Conservation (phyloP, 2,329 filamentous ascomycete species). For the Alternaria sp. region DNA sequence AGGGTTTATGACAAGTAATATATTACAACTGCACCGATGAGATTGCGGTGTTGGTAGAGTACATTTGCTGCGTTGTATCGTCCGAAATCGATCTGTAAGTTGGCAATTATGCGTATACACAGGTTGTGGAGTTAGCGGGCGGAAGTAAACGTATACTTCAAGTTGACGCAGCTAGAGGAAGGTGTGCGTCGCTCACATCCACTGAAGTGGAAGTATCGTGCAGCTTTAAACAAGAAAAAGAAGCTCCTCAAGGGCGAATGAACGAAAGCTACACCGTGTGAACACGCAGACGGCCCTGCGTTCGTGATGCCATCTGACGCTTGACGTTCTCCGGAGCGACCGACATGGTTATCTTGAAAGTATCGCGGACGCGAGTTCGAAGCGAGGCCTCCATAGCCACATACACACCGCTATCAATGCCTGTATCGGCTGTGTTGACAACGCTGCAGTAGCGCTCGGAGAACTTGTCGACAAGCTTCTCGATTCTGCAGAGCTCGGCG, state of each 20-base stretch:
- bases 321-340: constrained; percentile 44
- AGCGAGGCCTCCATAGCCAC: constrained; percentile 39
- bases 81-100: neutral
- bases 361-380: constrained; percentile 44
- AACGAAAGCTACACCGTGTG: constrained; percentile 32
- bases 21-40: constrained; percentile 12
- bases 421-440: constrained; percentile 27
- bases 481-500: constrained; percentile 42
- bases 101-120: constrained; percentile 14
- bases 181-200: neutral
- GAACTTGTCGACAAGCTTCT: constrained; percentile 48
- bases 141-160: neutral
- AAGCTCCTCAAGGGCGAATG: constrained; percentile 5
- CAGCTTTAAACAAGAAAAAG: constrained; percentile 5
- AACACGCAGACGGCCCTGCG: constrained; percentile 35
- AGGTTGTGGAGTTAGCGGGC: neutral
- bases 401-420: constrained; percentile 41
- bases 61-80: neutral
- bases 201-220: neutral
- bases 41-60: neutral
- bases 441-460: constrained; percentile 43
- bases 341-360: constrained; percentile 47
- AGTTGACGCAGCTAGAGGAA: neutral
- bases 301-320: constrained; percentile 40
- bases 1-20: neutral